A percentile compares a stretch with the other conserved stretches of the same genome.
phyloP scores from a whole-genome alignment of 192 early-diverging fungal species.

The Physocladia obscura region DNA sequence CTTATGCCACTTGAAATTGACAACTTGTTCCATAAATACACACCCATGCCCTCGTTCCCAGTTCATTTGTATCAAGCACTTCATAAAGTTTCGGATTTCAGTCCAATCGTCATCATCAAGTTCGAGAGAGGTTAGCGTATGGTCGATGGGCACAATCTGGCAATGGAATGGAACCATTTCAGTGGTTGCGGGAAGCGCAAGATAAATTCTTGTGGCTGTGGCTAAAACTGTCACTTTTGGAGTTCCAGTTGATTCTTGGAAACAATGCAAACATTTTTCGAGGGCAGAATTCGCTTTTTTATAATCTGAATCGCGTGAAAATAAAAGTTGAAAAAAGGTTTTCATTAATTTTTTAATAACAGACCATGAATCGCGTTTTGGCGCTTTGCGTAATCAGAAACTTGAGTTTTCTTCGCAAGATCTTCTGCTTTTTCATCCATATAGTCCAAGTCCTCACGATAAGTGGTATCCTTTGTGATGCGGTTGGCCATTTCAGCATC shows the following conservation, averaged over 20 bases:
- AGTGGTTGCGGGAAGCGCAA: constrained; percentile 72
- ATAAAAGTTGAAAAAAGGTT: neutral
- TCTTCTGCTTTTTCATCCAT: constrained; percentile 87
- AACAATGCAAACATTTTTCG: constrained; percentile 77
- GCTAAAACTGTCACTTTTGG: constrained; percentile 74
- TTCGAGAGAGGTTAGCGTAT: constrained; percentile 76
- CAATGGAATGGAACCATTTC: constrained; percentile 85
- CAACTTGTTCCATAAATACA: constrained; percentile 89
- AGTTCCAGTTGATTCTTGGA: constrained; percentile 57
- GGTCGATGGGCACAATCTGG: constrained; percentile 87
- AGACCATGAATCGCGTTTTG: constrained; percentile 53
- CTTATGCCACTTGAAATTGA: constrained; percentile 69
- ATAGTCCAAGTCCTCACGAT: constrained; percentile 80
- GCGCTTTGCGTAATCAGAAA: constrained; percentile 65
- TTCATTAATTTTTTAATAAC: neutral
- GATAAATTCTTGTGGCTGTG: constrained; percentile 73
- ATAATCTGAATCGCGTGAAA: constrained; percentile 70
- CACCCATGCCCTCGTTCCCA: constrained; percentile 64
- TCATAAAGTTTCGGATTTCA: constrained; percentile 96
- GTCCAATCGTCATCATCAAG: constrained; percentile 91
- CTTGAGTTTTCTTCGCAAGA: constrained; percentile 59
- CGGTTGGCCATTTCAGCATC: constrained; percentile 69
- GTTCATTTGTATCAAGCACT: constrained; percentile 88
- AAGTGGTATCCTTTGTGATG: constrained; percentile 69
- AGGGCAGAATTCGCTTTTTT: constrained; percentile 63